Evolutionary conservation across 176 grass and related monocot species (phyloP), one percentile per base, ranked within the genome.

Genomic region (Luzula sylvatica): DNA sequence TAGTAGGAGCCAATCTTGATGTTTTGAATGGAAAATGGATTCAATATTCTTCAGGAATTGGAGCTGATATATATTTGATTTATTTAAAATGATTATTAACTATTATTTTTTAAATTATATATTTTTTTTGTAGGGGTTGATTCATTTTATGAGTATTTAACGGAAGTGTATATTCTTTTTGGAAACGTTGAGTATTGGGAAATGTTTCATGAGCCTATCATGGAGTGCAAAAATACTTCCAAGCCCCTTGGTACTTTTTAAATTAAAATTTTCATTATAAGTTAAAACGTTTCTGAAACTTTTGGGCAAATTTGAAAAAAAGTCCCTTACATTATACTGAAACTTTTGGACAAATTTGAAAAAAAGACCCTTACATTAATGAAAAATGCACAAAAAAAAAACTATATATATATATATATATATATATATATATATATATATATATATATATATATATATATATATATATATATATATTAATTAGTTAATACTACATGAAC

Each of bases 131-230:
- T 68, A 96, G 90, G 90, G 65, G 77, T 96, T 63, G 90, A 96
- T 79, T 96, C 84, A 77, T 96, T 86, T 88, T 96, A 89, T 4
- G 90, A 96, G 57, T 96, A 96, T 83, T 64, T 96, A 58, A 69
- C 88, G 55, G 88, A 96, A 82, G 90, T 80, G 23, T 89, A 89
- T 46, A 72, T 89, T 63, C 80, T 89, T 71, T 96, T 96, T 11
- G 90, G 90, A 89, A 86, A 42, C 0, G 83, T 88, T 12, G 84
- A 96, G 53, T 96, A 63, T 28, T 96, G 90, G 90, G 84, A 89
- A 43, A 89, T 96, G 84, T 96, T 96, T 72, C 90, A 96, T 68
- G 77, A 8, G 77, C 90, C 67, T 96, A 96, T 72, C 73, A 88
- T 54, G 90, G 76, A 0, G 90, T 88, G 24, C 90, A 96, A 60